Percentiles rank a stretch among this genome's conserved stretches.
Evolutionary conservation across 1,284 basidiomycete genomes (phyloP).

Genomic region (Erythrobasidium hasegawianum): DNA sequence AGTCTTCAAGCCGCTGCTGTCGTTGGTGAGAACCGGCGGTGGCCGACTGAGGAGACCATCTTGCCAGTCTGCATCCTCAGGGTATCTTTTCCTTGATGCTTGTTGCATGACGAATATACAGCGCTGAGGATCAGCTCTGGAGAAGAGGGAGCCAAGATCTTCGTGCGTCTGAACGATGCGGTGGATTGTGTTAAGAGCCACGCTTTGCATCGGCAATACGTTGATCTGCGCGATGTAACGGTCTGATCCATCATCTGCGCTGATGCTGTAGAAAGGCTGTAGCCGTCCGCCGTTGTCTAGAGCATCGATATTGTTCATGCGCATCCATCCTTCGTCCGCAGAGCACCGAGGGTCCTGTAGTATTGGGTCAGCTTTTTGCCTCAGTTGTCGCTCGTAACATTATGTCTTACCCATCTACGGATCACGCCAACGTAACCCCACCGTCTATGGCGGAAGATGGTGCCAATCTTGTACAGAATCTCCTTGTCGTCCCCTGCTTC

Average conservation of each 20-base stretch:
- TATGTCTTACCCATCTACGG: conserved; percentile 53
- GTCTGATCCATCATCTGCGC: conserved; percentile 50
- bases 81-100: conserved; percentile 9
- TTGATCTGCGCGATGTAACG: conserved; percentile 31
- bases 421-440: conserved; percentile 56
- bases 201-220: conserved; percentile 20
- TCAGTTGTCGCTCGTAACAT: too few species aligned
- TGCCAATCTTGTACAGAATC: conserved; percentile 56
- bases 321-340: conserved; percentile 55
- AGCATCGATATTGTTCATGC: conserved; percentile 52
- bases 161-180: conserved; percentile 20
- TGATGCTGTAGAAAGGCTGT: conserved; percentile 58
- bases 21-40: neutral
- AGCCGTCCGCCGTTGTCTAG: conserved; percentile 51
- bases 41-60: conserved; percentile 3
- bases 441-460: conserved; percentile 54
- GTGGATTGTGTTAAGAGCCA: conserved; percentile 9
- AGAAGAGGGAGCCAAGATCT: conserved; percentile 15
- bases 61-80: conserved; percentile 32
- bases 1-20: too few species aligned
- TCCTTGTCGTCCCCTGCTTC: conserved; percentile 6
- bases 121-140: conserved; percentile 16
- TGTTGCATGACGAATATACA: conserved; percentile 26
- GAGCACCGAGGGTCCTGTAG: conserved; percentile 56
- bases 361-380: too few species aligned